These are phyloP conservation scores for Fomes fomentarius DNA, from an alignment of 1,284 basidiomycete genomes.

Conservation along the genomic window DNA sequence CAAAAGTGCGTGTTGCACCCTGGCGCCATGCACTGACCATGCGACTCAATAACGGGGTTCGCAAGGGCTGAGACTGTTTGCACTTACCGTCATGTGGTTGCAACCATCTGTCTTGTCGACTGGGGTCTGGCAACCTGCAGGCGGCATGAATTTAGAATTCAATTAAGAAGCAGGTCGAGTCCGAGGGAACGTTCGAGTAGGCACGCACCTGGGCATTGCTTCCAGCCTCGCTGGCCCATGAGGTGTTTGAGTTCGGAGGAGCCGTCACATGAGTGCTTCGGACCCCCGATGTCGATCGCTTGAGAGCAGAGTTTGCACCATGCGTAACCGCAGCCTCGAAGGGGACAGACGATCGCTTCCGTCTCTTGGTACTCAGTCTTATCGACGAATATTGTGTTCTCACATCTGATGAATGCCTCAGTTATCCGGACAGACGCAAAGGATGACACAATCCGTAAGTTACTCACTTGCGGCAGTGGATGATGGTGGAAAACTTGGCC, in stretches of 20 bases:
- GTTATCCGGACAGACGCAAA: too few species aligned
- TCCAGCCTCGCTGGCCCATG: constrained; percentile 56
- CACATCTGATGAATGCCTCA: constrained; percentile 40
- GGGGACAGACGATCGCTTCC: constrained; percentile 46
- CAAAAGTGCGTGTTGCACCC: constrained; percentile 71
- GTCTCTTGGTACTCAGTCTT: constrained; percentile 47
- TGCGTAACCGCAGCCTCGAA: constrained; percentile 45
- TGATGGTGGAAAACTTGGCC: constrained; percentile 50
- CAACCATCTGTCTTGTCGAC: constrained; percentile 60
- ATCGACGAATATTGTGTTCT: constrained; percentile 50
- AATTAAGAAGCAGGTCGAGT: too few species aligned
- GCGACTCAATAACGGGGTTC: too few species aligned
- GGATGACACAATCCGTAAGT: background rate
- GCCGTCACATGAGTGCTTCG: constrained; percentile 60
- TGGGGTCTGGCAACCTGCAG: constrained; percentile 59
- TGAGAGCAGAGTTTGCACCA: constrained; percentile 62
- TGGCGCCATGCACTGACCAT: constrained; percentile 62
- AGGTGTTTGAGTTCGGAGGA: constrained; percentile 54
- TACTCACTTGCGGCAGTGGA: constrained; percentile 54
- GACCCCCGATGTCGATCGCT: constrained; percentile 39
- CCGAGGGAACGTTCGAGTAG: too few species aligned
- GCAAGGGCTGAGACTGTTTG: too few species aligned
- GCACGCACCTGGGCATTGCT: constrained; percentile 53
- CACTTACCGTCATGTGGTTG: constrained; percentile 65
- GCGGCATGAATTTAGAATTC: background rate